Evolutionary conservation across 345 rosid species (phyloP).

Genomic region (Aquilaria sinensis): DNA sequence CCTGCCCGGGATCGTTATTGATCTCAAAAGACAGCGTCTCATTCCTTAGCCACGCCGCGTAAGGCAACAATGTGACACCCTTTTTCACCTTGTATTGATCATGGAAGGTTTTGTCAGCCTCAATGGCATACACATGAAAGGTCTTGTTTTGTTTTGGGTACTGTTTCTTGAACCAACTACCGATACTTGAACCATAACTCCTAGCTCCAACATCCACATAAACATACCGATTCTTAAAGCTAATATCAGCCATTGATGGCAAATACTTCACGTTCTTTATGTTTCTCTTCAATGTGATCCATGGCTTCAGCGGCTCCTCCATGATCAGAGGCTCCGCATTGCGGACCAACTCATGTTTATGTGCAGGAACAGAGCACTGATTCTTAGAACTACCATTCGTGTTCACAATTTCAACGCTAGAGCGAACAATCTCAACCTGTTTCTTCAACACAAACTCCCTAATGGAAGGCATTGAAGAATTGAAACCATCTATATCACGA

Average conservation of each 20-base stretch:
- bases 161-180: slow-evolving; percentile 65
- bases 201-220: slow-evolving; percentile 70
- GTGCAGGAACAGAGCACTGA: slow-evolving; percentile 32
- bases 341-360: slow-evolving; percentile 32
- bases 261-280: slow-evolving; percentile 44
- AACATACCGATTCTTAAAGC: slow-evolving; percentile 54
- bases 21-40: slow-evolving; percentile 63
- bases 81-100: slow-evolving; percentile 43
- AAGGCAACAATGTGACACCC: slow-evolving; percentile 45
- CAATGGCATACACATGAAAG: slow-evolving; percentile 57
- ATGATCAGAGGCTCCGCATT: slow-evolving; percentile 49
- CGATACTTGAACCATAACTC: slow-evolving; percentile 67
- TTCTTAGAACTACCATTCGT: slow-evolving; percentile 12
- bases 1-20: slow-evolving; percentile 35
- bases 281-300: slow-evolving; percentile 59
- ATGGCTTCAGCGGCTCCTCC: slow-evolving; percentile 67
- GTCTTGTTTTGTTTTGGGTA: slow-evolving; percentile 66
- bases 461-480: slow-evolving; percentile 23
- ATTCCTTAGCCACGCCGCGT: slow-evolving; percentile 73
- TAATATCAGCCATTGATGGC: slow-evolving; percentile 48
- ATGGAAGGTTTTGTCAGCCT: slow-evolving; percentile 53
- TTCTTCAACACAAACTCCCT: slow-evolving; percentile 51
- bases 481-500: slow-evolving; percentile 36
- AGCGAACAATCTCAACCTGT: slow-evolving; percentile 13
- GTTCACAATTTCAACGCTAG: not conserved